Evolutionary conservation across 768 basidiomycete species (phyloP), one percentile per base, ranked within the genome.

Genomic region (Cystobasidium ongulense): DNA sequence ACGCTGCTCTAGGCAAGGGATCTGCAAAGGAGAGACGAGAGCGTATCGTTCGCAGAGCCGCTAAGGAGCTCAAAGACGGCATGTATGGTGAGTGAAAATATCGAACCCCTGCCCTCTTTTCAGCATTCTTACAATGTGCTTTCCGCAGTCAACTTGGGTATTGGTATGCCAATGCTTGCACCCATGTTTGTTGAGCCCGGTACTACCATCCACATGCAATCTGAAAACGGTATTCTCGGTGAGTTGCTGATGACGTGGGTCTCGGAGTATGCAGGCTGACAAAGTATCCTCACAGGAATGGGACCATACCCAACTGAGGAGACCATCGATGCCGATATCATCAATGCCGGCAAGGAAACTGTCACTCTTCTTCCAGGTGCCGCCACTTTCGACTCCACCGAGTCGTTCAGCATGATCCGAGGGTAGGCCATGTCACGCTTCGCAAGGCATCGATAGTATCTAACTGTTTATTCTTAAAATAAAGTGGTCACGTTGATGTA

Each of bases 371-470:
- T 96, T 27, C 92, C 92, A 27, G 94, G 94, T 29, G 91, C 92
- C 33, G 89, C 93, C 2, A 83, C 92, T 8, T 97, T 97, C 80
- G 94, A 94, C 82, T 93, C 92, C 1, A 87, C 87, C 77, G 93
- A 96, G 82, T 93, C 91, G 1, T 97, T 97, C 79, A 90, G 90
- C 13, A 97, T 97, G 94, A 96, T 97, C 82, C 90, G 94, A 66
- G 94, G 94, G 57, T 59, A 59, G 33, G 57, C 21, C 2, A 2
- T 29, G 52, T 35, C 15, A 5, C 29, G 57, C 11, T 31, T 4
- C 33, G 2, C 17, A 5, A 5, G 2, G 5, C 4, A 21, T 59
- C 57, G 2, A 29, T 15, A 59, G n/a, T n/a, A 29, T 29, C 57
- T 59, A 3, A 59, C 57, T 10, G 23, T 59, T 59, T 27, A 4